phyloP scores from a whole-genome alignment of 441 rosid genomes.

The Croton setiger region DNA sequence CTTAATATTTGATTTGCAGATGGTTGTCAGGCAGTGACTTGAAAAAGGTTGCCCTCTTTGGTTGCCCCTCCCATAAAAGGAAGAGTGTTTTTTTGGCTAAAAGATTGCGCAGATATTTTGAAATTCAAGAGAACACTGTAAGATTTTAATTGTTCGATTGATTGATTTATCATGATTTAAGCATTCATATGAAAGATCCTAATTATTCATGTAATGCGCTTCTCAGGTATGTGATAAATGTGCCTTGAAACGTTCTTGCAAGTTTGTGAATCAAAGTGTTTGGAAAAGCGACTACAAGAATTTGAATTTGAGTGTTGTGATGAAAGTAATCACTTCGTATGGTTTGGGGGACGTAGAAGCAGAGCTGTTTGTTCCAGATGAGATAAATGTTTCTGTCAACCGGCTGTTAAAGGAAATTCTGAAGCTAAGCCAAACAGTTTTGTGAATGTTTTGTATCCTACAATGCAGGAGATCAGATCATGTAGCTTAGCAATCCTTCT shows the following conservation, averaged over 20 bases:
- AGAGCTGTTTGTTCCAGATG: conserved; percentile 44
- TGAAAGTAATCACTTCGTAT: conserved; percentile 56
- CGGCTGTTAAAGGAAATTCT: conserved; percentile 47
- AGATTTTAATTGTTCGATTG: conserved; percentile 12
- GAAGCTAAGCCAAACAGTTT: conserved; percentile 40
- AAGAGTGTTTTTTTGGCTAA: conserved; percentile 58
- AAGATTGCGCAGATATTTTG: conserved; percentile 56
- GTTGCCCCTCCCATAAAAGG: conserved; percentile 61
- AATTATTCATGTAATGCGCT: conserved; percentile 3
- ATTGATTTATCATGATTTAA: not conserved
- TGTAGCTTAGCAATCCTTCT: too few species aligned
- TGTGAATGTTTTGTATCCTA: not conserved
- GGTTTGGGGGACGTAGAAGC: conserved; percentile 50
- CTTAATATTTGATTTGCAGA: conserved; percentile 36
- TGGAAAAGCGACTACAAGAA: conserved; percentile 37
- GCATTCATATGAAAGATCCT: not conserved
- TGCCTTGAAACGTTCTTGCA: conserved; percentile 54
- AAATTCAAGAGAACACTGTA: conserved; percentile 63
- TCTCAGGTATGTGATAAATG: conserved; percentile 68
- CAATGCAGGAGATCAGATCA: too few species aligned
- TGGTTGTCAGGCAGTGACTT: conserved; percentile 78
- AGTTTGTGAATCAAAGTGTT: conserved; percentile 51
- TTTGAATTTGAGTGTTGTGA: conserved; percentile 46
- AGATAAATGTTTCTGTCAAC: conserved; percentile 47
- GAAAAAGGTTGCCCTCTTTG: conserved; percentile 58